Base-by-base conservation (phyloP, 371 early-diverging fungal species). In the Mortierella sp. region DNA sequence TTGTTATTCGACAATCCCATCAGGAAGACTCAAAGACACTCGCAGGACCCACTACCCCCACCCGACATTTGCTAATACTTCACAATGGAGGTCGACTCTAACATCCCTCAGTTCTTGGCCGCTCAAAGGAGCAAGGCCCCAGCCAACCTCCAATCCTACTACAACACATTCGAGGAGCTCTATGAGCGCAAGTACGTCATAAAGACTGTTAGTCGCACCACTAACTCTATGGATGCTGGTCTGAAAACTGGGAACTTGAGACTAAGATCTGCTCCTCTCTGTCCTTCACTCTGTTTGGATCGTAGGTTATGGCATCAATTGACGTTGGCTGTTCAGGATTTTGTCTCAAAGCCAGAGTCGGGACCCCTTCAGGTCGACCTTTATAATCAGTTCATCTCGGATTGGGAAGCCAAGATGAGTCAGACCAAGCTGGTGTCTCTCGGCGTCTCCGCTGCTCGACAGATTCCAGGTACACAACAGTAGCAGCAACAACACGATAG, bases 241-340 rank as follows among this genome's bases (percentile, higher is more conserved):
- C 10, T n/a, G n/a, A n/a, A n/a, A n/a, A n/a, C 34, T 10, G 4
- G 34, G 34, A 34, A 4, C 34, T 34, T 34, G 4, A 34, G 34
- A 34, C 34, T 34, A 34, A 34, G 34, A 34, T n/a, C n/a, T n/a
- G 34, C 34, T 34, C 10, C 34, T 3, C 13, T 24, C 27, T 28
- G 10, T 14, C 4, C 50, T 49, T 28, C 4, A 6, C 29, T 12
- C 28, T 10, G 6, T 25, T 49, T 28, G 14, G 4, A 13, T 28
- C 28, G 28, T 60, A 96, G 97, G 79, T 85, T 98, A 51, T 98
- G 98, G 98, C 99, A 98, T 81, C 99, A 98, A 78, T 86, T 98
- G 63, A 98, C 98, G 24, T 57, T 89, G 49, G 79, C 81, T 39
- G 82, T 96, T 5, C 84, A 94, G 59, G 85, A 86, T 39, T 95